These are phyloP conservation scores for Trypanosoma brucei DNA, from an alignment of 208 protist species.

Conservation along the genomic window DNA sequence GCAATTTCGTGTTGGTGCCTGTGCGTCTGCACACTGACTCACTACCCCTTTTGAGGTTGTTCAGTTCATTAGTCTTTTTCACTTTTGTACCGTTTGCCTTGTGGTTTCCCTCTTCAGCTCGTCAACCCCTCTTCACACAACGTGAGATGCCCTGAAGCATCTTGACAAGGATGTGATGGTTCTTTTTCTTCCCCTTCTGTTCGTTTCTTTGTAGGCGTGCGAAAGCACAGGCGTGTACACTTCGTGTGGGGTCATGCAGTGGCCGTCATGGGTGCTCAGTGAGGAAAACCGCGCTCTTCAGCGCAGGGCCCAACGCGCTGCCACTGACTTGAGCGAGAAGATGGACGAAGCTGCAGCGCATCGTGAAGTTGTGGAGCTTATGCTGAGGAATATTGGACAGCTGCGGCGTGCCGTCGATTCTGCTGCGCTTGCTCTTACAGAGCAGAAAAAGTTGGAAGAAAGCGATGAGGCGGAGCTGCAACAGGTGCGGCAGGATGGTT, in stretches of 20 bases:
- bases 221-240: no score
- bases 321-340: conserved; percentile 26
- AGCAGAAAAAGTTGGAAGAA: conserved; percentile 18
- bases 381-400: conserved; percentile 35
- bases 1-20: no score
- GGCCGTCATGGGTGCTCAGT: conserved; percentile 59
- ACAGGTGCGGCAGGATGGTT: conserved; percentile 8
- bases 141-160: no score
- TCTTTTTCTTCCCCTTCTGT: no score
- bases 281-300: conserved; percentile 55
- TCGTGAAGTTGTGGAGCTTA: conserved; percentile 30
- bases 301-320: conserved; percentile 1
- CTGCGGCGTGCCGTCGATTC: conserved; percentile 23
- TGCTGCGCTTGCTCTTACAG: conserved; percentile 8
- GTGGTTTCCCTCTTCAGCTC: no score
- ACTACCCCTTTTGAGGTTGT: no score
- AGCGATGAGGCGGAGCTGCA: conserved; percentile 27
- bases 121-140: no score
- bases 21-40: no score
- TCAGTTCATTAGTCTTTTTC: no score
- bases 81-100: no score
- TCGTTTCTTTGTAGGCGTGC: no score
- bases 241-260: conserved; percentile 36
- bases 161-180: no score
- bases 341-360: conserved; percentile 27